Evolutionary conservation across 768 basidiomycete genomes (phyloP), one percentile per base, ranked within the genome.

Genomic region (Phallus indusiatus): DNA sequence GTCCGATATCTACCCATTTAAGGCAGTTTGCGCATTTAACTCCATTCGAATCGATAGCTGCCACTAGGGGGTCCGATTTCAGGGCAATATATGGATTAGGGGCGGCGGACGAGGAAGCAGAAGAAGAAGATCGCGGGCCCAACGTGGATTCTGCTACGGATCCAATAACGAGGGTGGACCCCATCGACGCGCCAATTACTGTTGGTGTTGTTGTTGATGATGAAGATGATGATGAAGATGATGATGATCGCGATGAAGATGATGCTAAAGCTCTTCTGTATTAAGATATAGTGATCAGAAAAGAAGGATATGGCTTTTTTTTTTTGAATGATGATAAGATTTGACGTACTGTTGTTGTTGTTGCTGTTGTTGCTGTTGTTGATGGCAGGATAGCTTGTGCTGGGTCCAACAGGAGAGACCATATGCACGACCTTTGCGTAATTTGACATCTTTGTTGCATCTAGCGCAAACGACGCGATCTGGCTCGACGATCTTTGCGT

Each of bases 401-500:
- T 50, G 49, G 16, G 33, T 51, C 57, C 57, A 59, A 36, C 57
- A 51, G 33, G 57, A 59, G n/a, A 59, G 48, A n/a, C 49, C 57
- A 42, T 59, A 59, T 20, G 57, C n/a, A 12, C 57, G 57, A 20
- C 50, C 50, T 24, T 90, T 87, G 54, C 88, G 71, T 28, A 88
- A 72, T 52, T 71, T 75, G 59, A 89, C 75, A 84, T 85, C 87
- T 60, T 76, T 81, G 55, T 79, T 70, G 66, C 88, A 90, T 37
- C 72, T 75, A 62, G 76, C 77, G 67, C 88, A 90, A 54, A 79
- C 70, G 17, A 80, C 81, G 56, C 76, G 74, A 51, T 79, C 71
- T 2, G 78, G 72, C 64, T 81, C 74, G 16, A 82, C 72, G 54
- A 75, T 77, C 54, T 77, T 77, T 5, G 73, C 73, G 54, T 75